phyloP scores from a whole-genome alignment of 305 asterid genomes.

The Solanum hybrid region DNA sequence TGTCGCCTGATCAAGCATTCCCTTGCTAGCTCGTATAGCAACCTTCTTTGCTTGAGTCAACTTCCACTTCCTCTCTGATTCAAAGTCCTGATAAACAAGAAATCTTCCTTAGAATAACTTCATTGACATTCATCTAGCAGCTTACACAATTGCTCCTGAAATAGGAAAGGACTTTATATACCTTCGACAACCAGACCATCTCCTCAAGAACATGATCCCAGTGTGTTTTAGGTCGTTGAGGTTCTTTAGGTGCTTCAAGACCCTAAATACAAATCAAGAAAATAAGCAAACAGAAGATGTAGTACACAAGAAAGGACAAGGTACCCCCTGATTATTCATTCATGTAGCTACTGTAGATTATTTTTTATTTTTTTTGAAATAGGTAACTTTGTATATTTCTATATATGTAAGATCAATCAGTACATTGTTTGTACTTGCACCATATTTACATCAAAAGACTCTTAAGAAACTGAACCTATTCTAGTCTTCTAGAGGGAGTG shows the following conservation, averaged over 20 bases:
- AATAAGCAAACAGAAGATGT: conserved; percentile 1
- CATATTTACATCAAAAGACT: not conserved
- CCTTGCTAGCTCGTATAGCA: conserved; percentile 93
- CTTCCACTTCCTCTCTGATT: conserved; percentile 99
- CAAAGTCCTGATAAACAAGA: conserved; percentile 66
- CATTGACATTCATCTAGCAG: not conserved
- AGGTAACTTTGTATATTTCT: not conserved
- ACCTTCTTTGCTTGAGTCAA: conserved; percentile 95
- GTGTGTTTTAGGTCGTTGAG: conserved; percentile 85
- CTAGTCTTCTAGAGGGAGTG: not conserved
- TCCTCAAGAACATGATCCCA: conserved; percentile 99
- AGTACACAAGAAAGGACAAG: conserved; percentile 8
- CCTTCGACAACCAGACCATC: conserved; percentile 99
- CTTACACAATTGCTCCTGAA: not conserved
- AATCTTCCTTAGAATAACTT: not conserved
- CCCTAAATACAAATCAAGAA: conserved; percentile 36
- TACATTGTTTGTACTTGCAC: not conserved
- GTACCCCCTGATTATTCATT: not conserved
- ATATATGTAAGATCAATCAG: not conserved
- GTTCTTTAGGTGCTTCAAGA: conserved; percentile 93
- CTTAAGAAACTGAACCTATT: not conserved
- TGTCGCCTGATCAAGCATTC: conserved; percentile 91
- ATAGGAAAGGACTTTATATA: conserved; percentile 13
- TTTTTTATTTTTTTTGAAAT: not conserved
- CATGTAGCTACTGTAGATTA: not conserved